These are phyloP conservation scores for Cladosporium oxysporum DNA, from an alignment of 2,329 filamentous ascomycete genomes.

Conservation along the genomic window DNA sequence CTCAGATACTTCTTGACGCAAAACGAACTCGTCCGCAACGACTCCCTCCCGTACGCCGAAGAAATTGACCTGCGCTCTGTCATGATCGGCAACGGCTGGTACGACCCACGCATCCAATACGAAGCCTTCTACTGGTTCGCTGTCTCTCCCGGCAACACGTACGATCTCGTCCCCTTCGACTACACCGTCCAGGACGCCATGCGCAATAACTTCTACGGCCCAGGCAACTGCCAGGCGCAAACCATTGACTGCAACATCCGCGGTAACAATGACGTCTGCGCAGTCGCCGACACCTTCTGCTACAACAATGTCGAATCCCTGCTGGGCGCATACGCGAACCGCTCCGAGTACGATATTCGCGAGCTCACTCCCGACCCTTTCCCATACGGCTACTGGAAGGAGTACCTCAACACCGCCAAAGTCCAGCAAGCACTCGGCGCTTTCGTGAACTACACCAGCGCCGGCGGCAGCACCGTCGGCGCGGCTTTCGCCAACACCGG, in stretches of 20 bases:
- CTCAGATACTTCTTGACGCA: conserved; percentile 35
- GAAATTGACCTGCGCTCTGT: conserved; percentile 36
- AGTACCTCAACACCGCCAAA: conserved; percentile 59
- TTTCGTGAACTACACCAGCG: conserved; percentile 58
- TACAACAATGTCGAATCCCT: conserved; percentile 53
- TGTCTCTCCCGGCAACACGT: conserved; percentile 58
- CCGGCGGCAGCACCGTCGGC: conserved; percentile 45
- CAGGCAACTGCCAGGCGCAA: conserved; percentile 61
- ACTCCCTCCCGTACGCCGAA: conserved; percentile 34
- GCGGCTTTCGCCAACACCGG: conserved; percentile 51
- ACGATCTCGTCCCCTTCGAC: conserved; percentile 57
- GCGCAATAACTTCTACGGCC: conserved; percentile 62
- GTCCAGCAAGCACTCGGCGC: conserved; percentile 62
- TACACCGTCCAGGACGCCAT: conserved; percentile 51
- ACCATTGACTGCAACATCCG: conserved; percentile 57
- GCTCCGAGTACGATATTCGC: conserved; percentile 63
- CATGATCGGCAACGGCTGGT: conserved; percentile 58
- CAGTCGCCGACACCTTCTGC: conserved; percentile 59
- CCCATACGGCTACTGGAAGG: conserved; percentile 55
- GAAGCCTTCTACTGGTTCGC: conserved; percentile 61
- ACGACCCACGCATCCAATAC: conserved; percentile 58
- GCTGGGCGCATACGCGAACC: conserved; percentile 53
- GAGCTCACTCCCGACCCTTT: conserved; percentile 59
- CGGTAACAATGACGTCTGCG: conserved; percentile 55
- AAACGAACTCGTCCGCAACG: conserved; percentile 30